These are phyloP conservation scores for Aspergillus amoenus DNA, from an alignment of 2,329 filamentous ascomycete species.

Conservation along the genomic window DNA sequence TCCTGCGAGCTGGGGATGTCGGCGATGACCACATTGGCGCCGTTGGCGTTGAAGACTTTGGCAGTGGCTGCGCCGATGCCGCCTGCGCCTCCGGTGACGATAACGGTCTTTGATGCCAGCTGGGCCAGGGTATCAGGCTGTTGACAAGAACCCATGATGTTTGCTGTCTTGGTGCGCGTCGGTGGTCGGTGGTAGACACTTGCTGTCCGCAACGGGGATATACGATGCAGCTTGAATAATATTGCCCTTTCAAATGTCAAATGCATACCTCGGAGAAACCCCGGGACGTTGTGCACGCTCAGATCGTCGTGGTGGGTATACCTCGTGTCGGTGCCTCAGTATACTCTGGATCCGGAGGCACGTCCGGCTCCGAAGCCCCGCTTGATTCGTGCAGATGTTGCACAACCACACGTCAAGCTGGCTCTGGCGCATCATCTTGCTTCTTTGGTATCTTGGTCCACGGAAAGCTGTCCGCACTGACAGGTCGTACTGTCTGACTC, in stretches of 20 bases:
- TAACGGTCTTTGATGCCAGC: conserved; percentile 26
- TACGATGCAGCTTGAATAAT: not conserved
- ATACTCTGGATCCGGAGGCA: not conserved
- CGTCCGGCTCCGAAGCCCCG: no score
- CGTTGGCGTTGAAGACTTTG: conserved; percentile 33
- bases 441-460: no score
- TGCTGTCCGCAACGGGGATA: no score
- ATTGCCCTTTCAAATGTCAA: not conserved
- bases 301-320: not conserved
- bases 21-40: conserved; percentile 43
- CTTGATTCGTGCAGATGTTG: no score
- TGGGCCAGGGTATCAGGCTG: not conserved
- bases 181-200: no score
- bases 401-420: no score
- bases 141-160: not conserved
- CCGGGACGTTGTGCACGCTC: not conserved
- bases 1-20: conserved; percentile 19
- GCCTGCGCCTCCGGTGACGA: conserved; percentile 43
- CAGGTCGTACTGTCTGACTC: not conserved
- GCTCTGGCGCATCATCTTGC: no score
- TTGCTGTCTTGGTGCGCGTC: not conserved
- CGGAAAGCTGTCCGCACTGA: no score
- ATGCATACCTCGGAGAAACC: not conserved
- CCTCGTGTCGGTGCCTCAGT: no score
- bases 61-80: conserved; percentile 46